Conservation (phyloP, 2,329 filamentous ascomycete genomes). For the Fusarium sp. region DNA sequence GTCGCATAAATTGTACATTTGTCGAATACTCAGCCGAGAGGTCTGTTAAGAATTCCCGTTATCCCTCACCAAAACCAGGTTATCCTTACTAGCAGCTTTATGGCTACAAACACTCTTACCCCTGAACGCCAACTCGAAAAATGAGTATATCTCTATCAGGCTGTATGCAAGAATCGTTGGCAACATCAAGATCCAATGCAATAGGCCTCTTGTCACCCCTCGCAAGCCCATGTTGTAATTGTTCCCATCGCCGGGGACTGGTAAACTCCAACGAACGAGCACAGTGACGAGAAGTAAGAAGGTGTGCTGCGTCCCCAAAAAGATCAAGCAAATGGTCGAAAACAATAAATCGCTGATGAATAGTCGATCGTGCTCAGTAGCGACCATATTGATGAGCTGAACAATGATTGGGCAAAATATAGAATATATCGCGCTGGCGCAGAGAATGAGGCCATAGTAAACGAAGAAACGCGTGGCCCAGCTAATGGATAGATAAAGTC, state of each 20-base stretch:
- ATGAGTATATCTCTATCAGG: conserved; percentile 35
- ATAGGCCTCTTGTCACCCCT: conserved; percentile 15
- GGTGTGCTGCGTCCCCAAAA: conserved; percentile 21
- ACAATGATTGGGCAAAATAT: conserved; percentile 22
- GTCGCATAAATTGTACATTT: too few relatives aligned
- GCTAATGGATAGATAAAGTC: conserved; percentile 20
- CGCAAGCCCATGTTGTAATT: conserved; percentile 15
- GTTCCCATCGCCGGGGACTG: neutral
- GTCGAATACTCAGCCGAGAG: too few relatives aligned
- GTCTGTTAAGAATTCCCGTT: too few relatives aligned
- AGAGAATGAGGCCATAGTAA: conserved; percentile 34
- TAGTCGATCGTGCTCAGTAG: conserved; percentile 11
- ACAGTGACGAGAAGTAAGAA: conserved; percentile 23
- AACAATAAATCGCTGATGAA: conserved; percentile 21
- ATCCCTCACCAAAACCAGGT: conserved; percentile 7
- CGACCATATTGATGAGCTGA: conserved; percentile 22
- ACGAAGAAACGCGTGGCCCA: conserved; percentile 34
- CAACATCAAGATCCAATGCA: conserved; percentile 34
- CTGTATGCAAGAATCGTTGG: conserved; percentile 35
- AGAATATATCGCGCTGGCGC: conserved; percentile 32
- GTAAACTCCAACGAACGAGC: conserved; percentile 26
- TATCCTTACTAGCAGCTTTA: conserved; percentile 29
- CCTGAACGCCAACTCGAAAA: conserved; percentile 34
- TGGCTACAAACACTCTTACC: conserved; percentile 34
- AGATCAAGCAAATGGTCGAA: conserved; percentile 21